A percentile compares a stretch with the other conserved stretches of the same genome.
Conservation (phyloP, 805 yeast species). For the Candida railenensis region DNA sequence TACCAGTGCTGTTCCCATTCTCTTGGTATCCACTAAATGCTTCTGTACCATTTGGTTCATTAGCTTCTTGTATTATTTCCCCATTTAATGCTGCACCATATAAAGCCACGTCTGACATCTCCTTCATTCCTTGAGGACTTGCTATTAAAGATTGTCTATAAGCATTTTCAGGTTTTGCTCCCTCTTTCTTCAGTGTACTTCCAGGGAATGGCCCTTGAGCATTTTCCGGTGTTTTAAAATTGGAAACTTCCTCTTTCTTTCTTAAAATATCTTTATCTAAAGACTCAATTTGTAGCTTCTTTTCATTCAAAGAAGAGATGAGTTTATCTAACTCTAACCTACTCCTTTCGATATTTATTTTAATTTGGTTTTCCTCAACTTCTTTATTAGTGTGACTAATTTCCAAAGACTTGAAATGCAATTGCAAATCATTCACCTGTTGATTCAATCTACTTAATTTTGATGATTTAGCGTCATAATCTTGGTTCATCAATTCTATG, state of each 20-base stretch:
- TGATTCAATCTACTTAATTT: conserved; percentile 15
- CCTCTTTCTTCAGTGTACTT: too few species aligned
- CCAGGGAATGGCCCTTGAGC: background rate
- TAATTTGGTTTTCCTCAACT: conserved; percentile 1
- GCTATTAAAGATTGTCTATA: conserved; percentile 13
- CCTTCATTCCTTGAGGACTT: conserved; percentile 26
- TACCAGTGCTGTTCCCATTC: background rate
- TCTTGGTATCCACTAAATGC: background rate
- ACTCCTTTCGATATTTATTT: conserved; percentile 1
- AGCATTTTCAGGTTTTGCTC: too few species aligned
- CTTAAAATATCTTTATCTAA: background rate
- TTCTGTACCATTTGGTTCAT: background rate
- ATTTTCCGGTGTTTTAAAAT: background rate
- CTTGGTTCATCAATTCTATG: conserved; percentile 21
- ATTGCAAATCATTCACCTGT: conserved; percentile 15
- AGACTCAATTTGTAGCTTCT: background rate
- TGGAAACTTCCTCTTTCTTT: background rate
- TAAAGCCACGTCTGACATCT: conserved; percentile 35
- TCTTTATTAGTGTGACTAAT: conserved; percentile 2
- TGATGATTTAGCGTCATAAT: conserved; percentile 18
- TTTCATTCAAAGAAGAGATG: background rate
- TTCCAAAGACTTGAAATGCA: conserved; percentile 9
- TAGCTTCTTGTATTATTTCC: conserved; percentile 10
- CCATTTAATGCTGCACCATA: conserved; percentile 37
- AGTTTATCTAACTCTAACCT: conserved; percentile 8